These are phyloP conservation scores for Claviceps fusiformis DNA, from an alignment of 2,329 filamentous ascomycete species.

Conservation along the genomic window DNA sequence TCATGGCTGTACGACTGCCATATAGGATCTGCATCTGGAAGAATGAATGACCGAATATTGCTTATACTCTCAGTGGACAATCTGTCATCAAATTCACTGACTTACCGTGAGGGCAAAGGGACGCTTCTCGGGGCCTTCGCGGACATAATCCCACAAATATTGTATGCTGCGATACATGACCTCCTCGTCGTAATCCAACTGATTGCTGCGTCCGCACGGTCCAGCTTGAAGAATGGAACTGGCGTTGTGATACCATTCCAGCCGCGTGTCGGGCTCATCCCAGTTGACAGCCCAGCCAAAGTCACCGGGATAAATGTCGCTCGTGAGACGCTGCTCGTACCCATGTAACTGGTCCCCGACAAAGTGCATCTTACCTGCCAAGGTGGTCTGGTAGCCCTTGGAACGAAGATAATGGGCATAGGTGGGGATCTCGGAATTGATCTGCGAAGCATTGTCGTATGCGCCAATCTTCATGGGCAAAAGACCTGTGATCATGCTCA, in stretches of 20 bases:
- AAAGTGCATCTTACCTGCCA: slow-evolving; percentile 97
- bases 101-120: slow-evolving; percentile 70
- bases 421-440: slow-evolving; percentile 73
- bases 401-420: slow-evolving; percentile 84
- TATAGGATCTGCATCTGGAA: neutral
- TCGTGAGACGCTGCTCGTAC: slow-evolving; percentile 85
- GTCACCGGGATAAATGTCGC: slow-evolving; percentile 88
- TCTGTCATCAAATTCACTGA: neutral
- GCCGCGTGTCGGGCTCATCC: slow-evolving; percentile 73
- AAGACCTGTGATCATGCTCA: slow-evolving; percentile 88
- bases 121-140: slow-evolving; percentile 56
- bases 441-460: slow-evolving; percentile 81
- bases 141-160: slow-evolving; percentile 81
- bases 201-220: slow-evolving; percentile 79
- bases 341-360: slow-evolving; percentile 89
- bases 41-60: neutral
- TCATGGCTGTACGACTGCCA: neutral
- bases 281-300: slow-evolving; percentile 93
- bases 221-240: slow-evolving; percentile 86
- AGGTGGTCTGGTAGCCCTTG: slow-evolving; percentile 75
- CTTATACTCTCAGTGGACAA: neutral
- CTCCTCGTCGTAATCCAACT: slow-evolving; percentile 92
- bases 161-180: slow-evolving; percentile 86
- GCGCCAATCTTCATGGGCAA: slow-evolving; percentile 84
- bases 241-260: slow-evolving; percentile 96